Conservation (phyloP, 176 grass and related monocot genomes). For the Carex kokanica region DNA sequence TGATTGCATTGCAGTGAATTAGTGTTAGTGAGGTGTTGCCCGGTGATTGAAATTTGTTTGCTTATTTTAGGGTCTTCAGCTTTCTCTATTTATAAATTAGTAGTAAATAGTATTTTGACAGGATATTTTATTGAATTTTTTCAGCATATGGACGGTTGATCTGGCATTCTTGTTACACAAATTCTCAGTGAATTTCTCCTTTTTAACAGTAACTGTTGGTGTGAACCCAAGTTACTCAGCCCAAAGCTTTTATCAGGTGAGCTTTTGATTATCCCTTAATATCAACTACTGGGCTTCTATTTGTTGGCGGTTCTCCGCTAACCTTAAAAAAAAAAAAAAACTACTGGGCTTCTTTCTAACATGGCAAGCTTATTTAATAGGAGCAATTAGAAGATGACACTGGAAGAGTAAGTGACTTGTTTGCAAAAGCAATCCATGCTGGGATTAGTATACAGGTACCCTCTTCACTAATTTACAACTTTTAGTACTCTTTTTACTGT, state of each 20-base stretch:
- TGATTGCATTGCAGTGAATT: neutral
- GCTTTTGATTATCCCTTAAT: neutral
- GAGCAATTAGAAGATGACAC: slow-evolving; percentile 97
- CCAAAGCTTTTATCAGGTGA: slow-evolving; percentile 82
- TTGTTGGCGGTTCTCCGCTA: too few relatives aligned
- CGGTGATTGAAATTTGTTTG: neutral
- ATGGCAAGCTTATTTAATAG: slow-evolving; percentile 34
- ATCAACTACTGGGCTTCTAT: neutral
- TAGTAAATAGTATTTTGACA: slow-evolving; percentile 14
- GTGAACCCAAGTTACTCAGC: slow-evolving; percentile 83
- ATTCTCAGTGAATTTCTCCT: slow-evolving; percentile 82
- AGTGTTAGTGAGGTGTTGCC: neutral
- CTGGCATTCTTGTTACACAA: slow-evolving; percentile 76
- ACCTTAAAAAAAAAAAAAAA: too few relatives aligned
- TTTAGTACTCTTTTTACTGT: neutral
- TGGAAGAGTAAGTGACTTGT: slow-evolving; percentile 61
- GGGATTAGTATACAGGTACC: slow-evolving; percentile 96
- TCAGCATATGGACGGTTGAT: slow-evolving; percentile 91
- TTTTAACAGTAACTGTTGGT: slow-evolving; percentile 86
- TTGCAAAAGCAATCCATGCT: slow-evolving; percentile 72
- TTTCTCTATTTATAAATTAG: slow-evolving; percentile 4
- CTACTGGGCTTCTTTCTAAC: neutral
- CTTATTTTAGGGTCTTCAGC: neutral
- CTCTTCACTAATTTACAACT: neutral
- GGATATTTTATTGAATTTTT: slow-evolving; percentile 2